A percentile compares a stretch with the other conserved stretches of the same genome.
phyloP scores from a whole-genome alignment of 495 filamentous ascomycete genomes.

The Podospora sp. region DNA sequence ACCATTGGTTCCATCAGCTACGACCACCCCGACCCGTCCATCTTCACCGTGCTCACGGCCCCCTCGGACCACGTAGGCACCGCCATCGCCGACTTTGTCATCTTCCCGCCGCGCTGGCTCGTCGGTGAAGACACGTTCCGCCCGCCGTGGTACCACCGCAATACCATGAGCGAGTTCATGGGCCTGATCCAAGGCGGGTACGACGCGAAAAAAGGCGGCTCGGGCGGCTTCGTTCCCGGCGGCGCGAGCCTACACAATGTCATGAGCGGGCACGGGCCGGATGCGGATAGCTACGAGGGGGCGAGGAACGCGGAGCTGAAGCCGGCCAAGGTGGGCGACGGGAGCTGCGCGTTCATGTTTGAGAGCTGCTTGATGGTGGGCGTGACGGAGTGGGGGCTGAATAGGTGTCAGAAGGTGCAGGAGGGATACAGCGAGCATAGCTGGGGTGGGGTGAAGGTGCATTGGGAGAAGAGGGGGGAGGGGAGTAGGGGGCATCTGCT shows the following conservation, averaged over 20 bases:
- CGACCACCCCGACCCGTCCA: slow-evolving; percentile 82
- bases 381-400: slow-evolving; percentile 88
- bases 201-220: slow-evolving; percentile 52
- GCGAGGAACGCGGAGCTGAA: slow-evolving; percentile 58
- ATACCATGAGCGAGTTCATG: slow-evolving; percentile 86
- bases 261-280: slow-evolving; percentile 62
- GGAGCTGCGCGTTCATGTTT: slow-evolving; percentile 69
- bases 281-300: slow-evolving; percentile 66
- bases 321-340: slow-evolving; percentile 57
- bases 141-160: slow-evolving; percentile 83
- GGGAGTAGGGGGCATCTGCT: slow-evolving; percentile 18
- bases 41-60: slow-evolving; percentile 80
- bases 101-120: slow-evolving; percentile 82
- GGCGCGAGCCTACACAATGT: slow-evolving; percentile 61
- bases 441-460: slow-evolving; percentile 77
- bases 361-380: slow-evolving; percentile 81
- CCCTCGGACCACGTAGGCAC: slow-evolving; percentile 65
- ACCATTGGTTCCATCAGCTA: slow-evolving; percentile 72
- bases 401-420: slow-evolving; percentile 83
- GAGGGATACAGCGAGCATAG: slow-evolving; percentile 81
- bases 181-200: slow-evolving; percentile 70
- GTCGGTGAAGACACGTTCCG: slow-evolving; percentile 78
- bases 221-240: slow-evolving; percentile 61
- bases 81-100: slow-evolving; percentile 79
- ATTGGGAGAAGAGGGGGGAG: slow-evolving; percentile 59